Evolutionary conservation across 495 filamentous ascomycete genomes (phyloP), one percentile per base, ranked within the genome.

Genomic region (Rostrohypoxylon terebratum): DNA sequence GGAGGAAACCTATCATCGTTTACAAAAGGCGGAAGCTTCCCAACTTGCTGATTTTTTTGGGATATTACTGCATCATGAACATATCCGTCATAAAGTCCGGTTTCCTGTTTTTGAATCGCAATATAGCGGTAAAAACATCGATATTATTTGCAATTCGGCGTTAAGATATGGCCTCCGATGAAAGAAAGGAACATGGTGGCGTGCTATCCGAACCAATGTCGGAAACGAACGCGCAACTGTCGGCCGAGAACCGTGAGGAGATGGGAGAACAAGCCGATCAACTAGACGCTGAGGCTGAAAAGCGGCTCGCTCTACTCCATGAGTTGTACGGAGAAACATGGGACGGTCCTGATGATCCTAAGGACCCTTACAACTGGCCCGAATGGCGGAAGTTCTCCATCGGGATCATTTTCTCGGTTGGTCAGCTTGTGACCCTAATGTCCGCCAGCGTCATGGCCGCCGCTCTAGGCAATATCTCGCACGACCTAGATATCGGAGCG

Each of bases 351-450:
- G 82, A 86, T 21, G 89, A 90, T 66, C 85, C 86, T 0, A 78
- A 83, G 13, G 85, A 90, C 53, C 88, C 88, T 0, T 86, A 87
- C 69, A 90, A 90, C 65, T 91, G 88, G 88, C 60, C 80, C 0
- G 75, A 69, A 10, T 77, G 64, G 33, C 81, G 83, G 61, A 91
- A 92, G 78, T 89, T 89, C 86, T 79, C 81, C 1, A 86, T 86
- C 4, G 87, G 85, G 0, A 63, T 88, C 11, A 79, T 86, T n/a
- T 81, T 89, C 21, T 89, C 78, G 0, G 23, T 75, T 10, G 59
- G 57, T 28, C 47, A 62, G 28, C 69, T 83, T 14, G 69, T 81
- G 14, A 70, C 81, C 1, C 45, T 75, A 13, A 74, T 83, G 60
- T 68, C 76, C 11, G 69, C 76, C 3, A 69, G 75, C 45, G 81